Evolutionary conservation across 495 filamentous ascomycete genomes (phyloP), one percentile per base, ranked within the genome.

Genomic region (Xylaria longipes): DNA sequence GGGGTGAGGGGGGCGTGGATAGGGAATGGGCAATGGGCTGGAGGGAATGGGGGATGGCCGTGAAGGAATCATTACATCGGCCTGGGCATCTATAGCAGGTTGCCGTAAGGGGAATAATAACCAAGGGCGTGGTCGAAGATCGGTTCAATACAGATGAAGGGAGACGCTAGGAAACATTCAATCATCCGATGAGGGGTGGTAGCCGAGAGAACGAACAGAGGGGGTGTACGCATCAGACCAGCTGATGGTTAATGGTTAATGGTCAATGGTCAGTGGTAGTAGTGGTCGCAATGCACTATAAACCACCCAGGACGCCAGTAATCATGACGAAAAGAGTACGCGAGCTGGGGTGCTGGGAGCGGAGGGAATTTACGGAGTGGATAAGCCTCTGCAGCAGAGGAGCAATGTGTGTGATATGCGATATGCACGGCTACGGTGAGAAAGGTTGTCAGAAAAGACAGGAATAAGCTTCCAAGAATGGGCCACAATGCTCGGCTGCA

Each of bases 21-120:
- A 33, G 50, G 17, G 46, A 27, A 66, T n/a, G 68, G 48, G 31
- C 68, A 35, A n/a, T 37, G 52, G 63, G 60, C 11, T 4, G 37
- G 11, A n/a, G 3, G 46, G 46, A 50, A 50, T 50, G 45, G 39
- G 60, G 65, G 68, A 72, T 62, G 46, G 72, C 37, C 68, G 27
- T 71, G 62, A 66, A 71, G 58, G 68, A 70, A 63, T 64, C 64
- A 56, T 64, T 66, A 71, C 35, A 63, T 25, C 46, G 71, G 70
- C 31, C 77, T 58, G 57, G 77, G 43, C 20, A 63, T 15, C n/a
- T 27, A 70, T 48, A 63, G 60, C 52, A 63, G 67, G 64, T 22
- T 62, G 52, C 72, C 73, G 63, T 65, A 72, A 71, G 60, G 60
- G 68, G 57, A 67, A 71, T 48, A 69, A 72, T 29, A 54, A 70